Evolutionary conservation across 768 basidiomycete genomes (phyloP), one percentile per base, ranked within the genome.

Genomic region (Podaxis sp.): DNA sequence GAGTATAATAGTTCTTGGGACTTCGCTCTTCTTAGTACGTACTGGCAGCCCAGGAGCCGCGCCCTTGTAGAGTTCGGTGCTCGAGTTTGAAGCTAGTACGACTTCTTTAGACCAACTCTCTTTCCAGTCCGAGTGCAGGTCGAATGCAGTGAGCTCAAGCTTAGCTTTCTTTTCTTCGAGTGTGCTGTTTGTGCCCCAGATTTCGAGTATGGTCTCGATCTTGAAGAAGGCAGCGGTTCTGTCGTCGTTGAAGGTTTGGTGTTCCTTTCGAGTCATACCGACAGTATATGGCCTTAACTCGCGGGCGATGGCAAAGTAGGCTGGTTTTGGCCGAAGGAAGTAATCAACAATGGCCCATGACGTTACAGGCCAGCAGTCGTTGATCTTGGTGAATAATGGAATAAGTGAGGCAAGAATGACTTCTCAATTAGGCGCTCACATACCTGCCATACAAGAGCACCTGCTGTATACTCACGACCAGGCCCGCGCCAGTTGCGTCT

Each of bases 261-360:
- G 74, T 46, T 94, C 89, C 72, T 89, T 93, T 62, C 96, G 86
- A 11, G 87, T 88, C 80, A 94, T 89, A 6, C 93, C 93, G 57
- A 96, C 88, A 1, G 93, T 94, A 76, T 82, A 87, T 0, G 85
- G 85, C 36, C 84, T 82, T 59, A 98, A 83, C 75, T 96, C 94
- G 64, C 96, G 87, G 56, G 90, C 87, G 67, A 97, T 88, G 4
- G 92, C 73, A 75, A 88, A 96, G 76, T 87, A 97, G 0, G 95
- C 89, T 1, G 95, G 94, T 76, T 97, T 98, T 5, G 96, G 96
- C 30, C 95, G 82, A 61, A 95, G 78, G 78, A 95, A 97, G 77
- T 96, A 96, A 75, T 98, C 95, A 40, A 88, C 85, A 68, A 97
- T 96, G 3, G 91, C 87, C 95, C 95, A 97, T 36, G 93, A 95